Conservation (phyloP, 192 early-diverging fungal species). For the Backusella luteola region DNA sequence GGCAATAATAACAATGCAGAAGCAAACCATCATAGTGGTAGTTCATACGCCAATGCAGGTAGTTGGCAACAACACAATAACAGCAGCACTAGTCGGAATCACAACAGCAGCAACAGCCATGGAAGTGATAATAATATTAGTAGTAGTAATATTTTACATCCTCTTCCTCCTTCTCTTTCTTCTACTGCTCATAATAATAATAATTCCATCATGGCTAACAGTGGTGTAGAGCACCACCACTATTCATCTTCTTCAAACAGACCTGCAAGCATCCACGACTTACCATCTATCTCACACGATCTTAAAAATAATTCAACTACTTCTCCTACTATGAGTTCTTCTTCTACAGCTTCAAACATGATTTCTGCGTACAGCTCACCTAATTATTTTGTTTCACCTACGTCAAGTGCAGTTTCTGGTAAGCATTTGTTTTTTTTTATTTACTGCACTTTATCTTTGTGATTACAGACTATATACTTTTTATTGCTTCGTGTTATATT, state of each 20-base stretch:
- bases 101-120: slow-evolving; percentile 3
- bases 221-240: not conserved
- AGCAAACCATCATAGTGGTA: not conserved
- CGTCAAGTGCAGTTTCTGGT: not conserved
- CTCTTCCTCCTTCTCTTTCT: not conserved
- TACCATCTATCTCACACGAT: not conserved
- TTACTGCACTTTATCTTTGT: not conserved
- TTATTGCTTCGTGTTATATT: not conserved
- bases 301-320: not conserved
- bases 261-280: slow-evolving; percentile 7
- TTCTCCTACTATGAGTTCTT: slow-evolving; percentile 11
- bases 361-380: slow-evolving; percentile 15
- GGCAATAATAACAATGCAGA: slow-evolving; percentile 10
- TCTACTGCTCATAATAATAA: not conserved
- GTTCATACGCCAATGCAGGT: slow-evolving; percentile 22
- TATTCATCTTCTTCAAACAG: slow-evolving; percentile 11
- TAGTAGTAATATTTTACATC: not conserved
- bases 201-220: slow-evolving; percentile 5
- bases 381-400: slow-evolving; percentile 15
- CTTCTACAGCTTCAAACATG: slow-evolving; percentile 9
- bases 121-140: slow-evolving; percentile 10
- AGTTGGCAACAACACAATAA: slow-evolving; percentile 19
- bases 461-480: not conserved
- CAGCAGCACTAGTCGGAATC: slow-evolving; percentile 11
- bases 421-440: not conserved